These are phyloP conservation scores for Rhynchosporium agropyri DNA, from an alignment of 2,329 filamentous ascomycete genomes.

Conservation along the genomic window DNA sequence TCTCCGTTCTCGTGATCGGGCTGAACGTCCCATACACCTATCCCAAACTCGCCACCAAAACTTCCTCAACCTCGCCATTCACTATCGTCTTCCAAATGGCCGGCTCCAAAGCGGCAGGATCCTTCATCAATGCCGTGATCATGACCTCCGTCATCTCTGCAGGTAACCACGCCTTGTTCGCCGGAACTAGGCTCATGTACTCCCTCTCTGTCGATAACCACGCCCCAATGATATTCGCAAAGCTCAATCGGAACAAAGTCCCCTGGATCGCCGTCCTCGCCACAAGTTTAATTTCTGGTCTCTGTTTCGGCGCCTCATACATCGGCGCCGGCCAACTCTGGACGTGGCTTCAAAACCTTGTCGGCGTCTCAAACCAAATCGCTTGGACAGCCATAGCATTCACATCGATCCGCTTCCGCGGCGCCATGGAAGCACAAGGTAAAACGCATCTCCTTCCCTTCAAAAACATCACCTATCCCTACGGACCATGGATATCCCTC, in stretches of 20 bases:
- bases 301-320: conserved; percentile 67
- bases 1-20: conserved; percentile 57
- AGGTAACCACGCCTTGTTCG: conserved; percentile 61
- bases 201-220: conserved; percentile 56
- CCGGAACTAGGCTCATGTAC: conserved; percentile 59
- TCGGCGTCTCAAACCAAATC: conserved; percentile 68
- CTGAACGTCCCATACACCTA: conserved; percentile 61
- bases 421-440: conserved; percentile 58
- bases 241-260: conserved; percentile 52
- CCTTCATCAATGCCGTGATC: conserved; percentile 64
- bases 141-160: conserved; percentile 61
- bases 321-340: conserved; percentile 67
- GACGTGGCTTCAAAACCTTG: conserved; percentile 69
- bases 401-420: conserved; percentile 66
- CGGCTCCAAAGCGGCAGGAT: conserved; percentile 56
- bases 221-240: conserved; percentile 58
- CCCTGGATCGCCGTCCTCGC: conserved; percentile 58
- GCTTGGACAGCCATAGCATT: conserved; percentile 67
- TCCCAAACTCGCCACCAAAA: conserved; percentile 47
- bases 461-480: conserved; percentile 68
- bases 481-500: conserved; percentile 59
- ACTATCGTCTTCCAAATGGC: conserved; percentile 64
- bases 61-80: conserved; percentile 54
- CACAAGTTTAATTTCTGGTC: conserved; percentile 56
- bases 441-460: conserved; percentile 64